phyloP scores from a whole-genome alignment of 495 filamentous ascomycete species.

The Cryomyces minteri region DNA sequence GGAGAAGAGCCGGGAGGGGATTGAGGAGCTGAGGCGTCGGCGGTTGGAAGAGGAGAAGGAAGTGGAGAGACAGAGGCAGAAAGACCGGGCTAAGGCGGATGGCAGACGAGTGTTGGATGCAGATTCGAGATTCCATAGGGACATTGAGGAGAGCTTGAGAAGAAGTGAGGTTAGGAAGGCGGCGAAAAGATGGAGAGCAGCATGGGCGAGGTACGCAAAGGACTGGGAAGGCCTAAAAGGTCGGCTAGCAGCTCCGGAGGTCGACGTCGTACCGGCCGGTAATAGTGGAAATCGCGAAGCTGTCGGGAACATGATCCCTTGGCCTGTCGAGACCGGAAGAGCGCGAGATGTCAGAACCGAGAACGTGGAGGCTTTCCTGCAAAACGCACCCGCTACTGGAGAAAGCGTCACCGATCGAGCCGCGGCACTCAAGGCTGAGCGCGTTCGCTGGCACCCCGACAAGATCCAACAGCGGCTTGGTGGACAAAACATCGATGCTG shows the following conservation, averaged over 20 bases:
- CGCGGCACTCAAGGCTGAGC: slow-evolving; percentile 58
- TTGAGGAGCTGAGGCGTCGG: slow-evolving; percentile 44
- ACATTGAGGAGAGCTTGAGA: slow-evolving; percentile 33
- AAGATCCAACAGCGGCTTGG: slow-evolving; percentile 89
- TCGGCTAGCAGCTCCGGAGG: background rate
- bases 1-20: slow-evolving; percentile 60
- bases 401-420: slow-evolving; percentile 24
- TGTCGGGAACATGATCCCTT: slow-evolving; percentile 35
- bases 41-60: slow-evolving; percentile 11
- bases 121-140: slow-evolving; percentile 4
- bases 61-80: slow-evolving; percentile 25
- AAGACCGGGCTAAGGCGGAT: slow-evolving; percentile 17
- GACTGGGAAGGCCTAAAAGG: slow-evolving; percentile 32
- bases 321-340: slow-evolving; percentile 56
- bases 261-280: background rate
- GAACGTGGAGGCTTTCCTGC: slow-evolving; percentile 45
- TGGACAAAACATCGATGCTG: slow-evolving; percentile 40
- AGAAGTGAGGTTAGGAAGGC: slow-evolving; percentile 29
- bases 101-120: slow-evolving; percentile 7
- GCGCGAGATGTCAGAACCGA: slow-evolving; percentile 35
- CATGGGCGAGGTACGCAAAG: slow-evolving; percentile 45
- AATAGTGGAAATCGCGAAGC: slow-evolving; percentile 17
- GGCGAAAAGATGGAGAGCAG: slow-evolving; percentile 28
- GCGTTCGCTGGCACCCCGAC: slow-evolving; percentile 93
- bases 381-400: slow-evolving; percentile 25